Evolutionary conservation across 148 eudicot species (phyloP).

Genomic region (Rhododendron ovatum): DNA sequence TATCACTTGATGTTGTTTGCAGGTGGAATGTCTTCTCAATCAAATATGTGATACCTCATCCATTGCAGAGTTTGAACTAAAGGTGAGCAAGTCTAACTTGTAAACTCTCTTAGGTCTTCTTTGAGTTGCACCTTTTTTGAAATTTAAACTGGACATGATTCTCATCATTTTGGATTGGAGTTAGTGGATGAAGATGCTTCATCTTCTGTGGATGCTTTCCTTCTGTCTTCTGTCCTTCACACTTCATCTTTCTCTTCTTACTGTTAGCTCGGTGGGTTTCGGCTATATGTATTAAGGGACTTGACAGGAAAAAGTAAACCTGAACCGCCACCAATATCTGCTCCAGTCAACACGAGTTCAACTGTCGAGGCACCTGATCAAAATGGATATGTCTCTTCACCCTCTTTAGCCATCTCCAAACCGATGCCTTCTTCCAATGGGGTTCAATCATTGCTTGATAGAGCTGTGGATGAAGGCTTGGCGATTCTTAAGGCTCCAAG

Average conservation of each 20-base stretch:
- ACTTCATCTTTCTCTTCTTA: background rate
- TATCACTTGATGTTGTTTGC: slow-evolving; percentile 17
- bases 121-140: background rate
- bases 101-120: background rate
- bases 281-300: slow-evolving; percentile 62
- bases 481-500: slow-evolving; percentile 68
- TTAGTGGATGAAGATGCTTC: background rate
- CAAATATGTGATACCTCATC: slow-evolving; percentile 76
- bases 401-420: slow-evolving; percentile 63
- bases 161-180: background rate
- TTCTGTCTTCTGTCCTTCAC: background rate
- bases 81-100: slow-evolving; percentile 46
- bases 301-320: slow-evolving; percentile 34
- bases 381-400: slow-evolving; percentile 53
- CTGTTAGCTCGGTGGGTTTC: slow-evolving; percentile 77
- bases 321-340: slow-evolving; percentile 33
- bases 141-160: background rate
- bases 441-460: slow-evolving; percentile 42
- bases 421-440: slow-evolving; percentile 33
- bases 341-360: slow-evolving; percentile 37
- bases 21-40: slow-evolving; percentile 76
- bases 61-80: slow-evolving; percentile 77
- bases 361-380: slow-evolving; percentile 32
- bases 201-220: slow-evolving; percentile 7
- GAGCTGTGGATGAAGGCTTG: slow-evolving; percentile 74